Percentiles rank a stretch among this genome's conserved stretches.
phyloP scores from a whole-genome alignment of 495 filamentous ascomycete genomes.

The Xylaria sp. region DNA sequence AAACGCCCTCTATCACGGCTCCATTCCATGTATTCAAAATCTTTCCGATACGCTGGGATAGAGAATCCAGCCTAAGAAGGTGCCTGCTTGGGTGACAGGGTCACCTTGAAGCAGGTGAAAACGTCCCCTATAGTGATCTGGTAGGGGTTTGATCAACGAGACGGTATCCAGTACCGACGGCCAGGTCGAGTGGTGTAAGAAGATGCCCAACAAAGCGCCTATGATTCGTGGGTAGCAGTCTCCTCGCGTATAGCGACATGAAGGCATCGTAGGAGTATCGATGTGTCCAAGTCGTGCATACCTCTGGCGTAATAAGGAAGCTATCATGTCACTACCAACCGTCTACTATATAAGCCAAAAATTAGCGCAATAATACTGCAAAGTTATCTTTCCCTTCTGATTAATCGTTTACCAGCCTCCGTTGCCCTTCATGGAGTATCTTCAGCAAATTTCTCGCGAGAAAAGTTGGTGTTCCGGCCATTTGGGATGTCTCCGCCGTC shows the following conservation, averaged over 20 bases:
- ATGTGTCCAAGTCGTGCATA: neutral
- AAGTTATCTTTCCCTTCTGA: neutral
- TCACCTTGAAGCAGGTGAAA: neutral
- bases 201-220: neutral
- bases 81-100: neutral
- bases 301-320: neutral
- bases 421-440: neutral
- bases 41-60: neutral
- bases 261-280: neutral
- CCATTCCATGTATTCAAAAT: neutral
- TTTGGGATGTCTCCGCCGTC: constrained; percentile 4
- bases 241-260: neutral
- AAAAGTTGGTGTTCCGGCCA: constrained; percentile 6
- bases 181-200: neutral
- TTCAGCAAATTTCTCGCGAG: neutral
- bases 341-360: neutral
- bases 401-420: neutral
- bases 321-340: neutral
- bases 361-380: neutral
- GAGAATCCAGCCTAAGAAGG: neutral
- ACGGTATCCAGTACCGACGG: neutral
- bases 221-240: neutral
- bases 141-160: neutral
- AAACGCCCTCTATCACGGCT: neutral
- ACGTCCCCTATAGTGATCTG: neutral